These are phyloP conservation scores for Entonaema liquescens DNA, from an alignment of 495 filamentous ascomycete species.

Conservation along the genomic window DNA sequence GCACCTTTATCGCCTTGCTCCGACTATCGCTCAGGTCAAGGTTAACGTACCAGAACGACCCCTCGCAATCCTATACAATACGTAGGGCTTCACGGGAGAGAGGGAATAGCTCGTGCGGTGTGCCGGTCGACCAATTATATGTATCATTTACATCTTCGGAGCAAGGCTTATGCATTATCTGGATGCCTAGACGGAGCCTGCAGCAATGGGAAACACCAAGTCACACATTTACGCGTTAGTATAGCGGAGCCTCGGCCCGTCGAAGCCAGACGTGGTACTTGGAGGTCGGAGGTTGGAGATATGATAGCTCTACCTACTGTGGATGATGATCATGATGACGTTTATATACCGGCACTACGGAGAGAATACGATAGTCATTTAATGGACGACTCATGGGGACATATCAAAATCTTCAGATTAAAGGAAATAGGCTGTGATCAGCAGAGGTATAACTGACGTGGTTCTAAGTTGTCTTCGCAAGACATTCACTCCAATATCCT, in stretches of 20 bases:
- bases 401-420: slow-evolving; percentile 31
- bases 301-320: not conserved
- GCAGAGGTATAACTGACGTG: slow-evolving; percentile 38
- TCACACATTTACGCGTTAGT: not conserved
- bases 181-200: slow-evolving; percentile 1
- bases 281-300: not conserved
- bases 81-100: too few relatives aligned
- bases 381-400: not conserved
- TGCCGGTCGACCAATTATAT: too few relatives aligned
- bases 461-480: slow-evolving; percentile 17
- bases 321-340: not conserved
- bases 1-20: too few relatives aligned
- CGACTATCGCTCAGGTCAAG: too few relatives aligned
- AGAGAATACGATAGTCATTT: not conserved
- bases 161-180: not conserved
- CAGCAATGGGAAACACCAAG: not conserved
- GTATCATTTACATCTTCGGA: too few relatives aligned
- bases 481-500: slow-evolving; percentile 29
- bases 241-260: slow-evolving; percentile 29
- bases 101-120: too few relatives aligned
- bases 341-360: not conserved
- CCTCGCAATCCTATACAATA: too few relatives aligned
- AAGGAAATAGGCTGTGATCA: slow-evolving; percentile 35
- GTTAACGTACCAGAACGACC: too few relatives aligned
- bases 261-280: slow-evolving; percentile 3